Evolutionary conservation across 768 basidiomycete species (phyloP), one percentile per base, ranked within the genome.

Genomic region (Exsudoporus frostii): DNA sequence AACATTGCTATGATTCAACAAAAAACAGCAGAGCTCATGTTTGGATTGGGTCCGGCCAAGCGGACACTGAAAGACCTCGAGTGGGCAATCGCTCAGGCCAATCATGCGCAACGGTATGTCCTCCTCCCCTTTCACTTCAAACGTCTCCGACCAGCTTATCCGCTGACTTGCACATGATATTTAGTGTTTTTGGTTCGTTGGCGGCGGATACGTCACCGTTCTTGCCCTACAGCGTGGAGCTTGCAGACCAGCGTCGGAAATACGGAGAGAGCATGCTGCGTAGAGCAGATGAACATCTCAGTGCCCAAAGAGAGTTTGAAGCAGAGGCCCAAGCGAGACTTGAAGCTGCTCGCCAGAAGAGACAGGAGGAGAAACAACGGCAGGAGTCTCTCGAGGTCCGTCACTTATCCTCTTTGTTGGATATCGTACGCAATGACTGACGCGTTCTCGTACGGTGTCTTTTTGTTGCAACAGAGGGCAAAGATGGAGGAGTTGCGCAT

Each of bases 1-100:
- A 98, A 99, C 69, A 91, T 98, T 62, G 95, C 96, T 50, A 95
- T 99, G 89, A 93, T 98, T 32, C 87, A 95, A 69, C 97, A 99
- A 68, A 98, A 98, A 71, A 86, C 90, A 0, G 90, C 92, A 0
- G 96, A 98, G 68, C 79, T 98, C 73, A 73, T 98, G 24, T 86
- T 93, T 58, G 78, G 83, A 1, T 72, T 95, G 24, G 77, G 79
- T 1, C 79, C 86, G 1, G 75, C 83, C 25, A 92, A 93, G 67
- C 86, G 96, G 19, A 83, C 88, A 2, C 75, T 94, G 9, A 83
- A 81, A 50, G 93, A 98, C 56, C 77, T 98, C 20, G 78, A 88
- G 55, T 75, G 75, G 42, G 91, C 87, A 2, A 84, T 93, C 49
- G 81, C 85, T 37, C 88, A 92, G 53, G 94, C 92, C 11, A 76